Percentiles rank a stretch among this genome's conserved stretches.
These are phyloP conservation scores for Sonneratia caseolaris DNA, from an alignment of 345 rosid genomes.

Conservation along the genomic window DNA sequence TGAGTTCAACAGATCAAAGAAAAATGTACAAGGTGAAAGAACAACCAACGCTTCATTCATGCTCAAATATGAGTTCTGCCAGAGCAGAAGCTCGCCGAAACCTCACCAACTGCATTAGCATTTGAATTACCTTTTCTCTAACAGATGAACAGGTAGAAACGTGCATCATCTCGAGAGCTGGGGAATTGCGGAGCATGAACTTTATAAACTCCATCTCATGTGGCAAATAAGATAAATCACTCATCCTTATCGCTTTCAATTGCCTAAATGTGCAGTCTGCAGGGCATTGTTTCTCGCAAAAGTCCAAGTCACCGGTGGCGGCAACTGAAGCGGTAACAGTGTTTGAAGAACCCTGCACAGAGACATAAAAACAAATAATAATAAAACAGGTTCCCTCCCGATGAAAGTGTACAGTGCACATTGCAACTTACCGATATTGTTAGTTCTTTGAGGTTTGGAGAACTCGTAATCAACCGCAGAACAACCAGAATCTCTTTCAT, in stretches of 20 bases:
- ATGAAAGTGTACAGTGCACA: neutral
- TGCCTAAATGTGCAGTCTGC: slow-evolving; percentile 37
- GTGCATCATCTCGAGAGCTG: slow-evolving; percentile 44
- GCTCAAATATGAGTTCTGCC: slow-evolving; percentile 56
- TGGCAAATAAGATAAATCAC: slow-evolving; percentile 59
- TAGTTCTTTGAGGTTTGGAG: slow-evolving; percentile 74
- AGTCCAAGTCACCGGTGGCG: slow-evolving; percentile 45
- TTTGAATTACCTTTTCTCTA: slow-evolving; percentile 40
- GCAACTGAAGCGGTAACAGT: slow-evolving; percentile 27
- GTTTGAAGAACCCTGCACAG: slow-evolving; percentile 50
- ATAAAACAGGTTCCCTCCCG: neutral
- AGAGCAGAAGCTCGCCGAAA: slow-evolving; percentile 64
- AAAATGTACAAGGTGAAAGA: neutral
- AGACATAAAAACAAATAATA: neutral
- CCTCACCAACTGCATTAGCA: slow-evolving; percentile 63
- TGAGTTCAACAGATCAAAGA: neutral
- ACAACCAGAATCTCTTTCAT: slow-evolving; percentile 62
- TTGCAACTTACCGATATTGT: slow-evolving; percentile 55
- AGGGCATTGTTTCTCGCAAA: slow-evolving; percentile 49
- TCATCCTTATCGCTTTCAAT: slow-evolving; percentile 55
- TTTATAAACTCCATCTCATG: slow-evolving; percentile 77
- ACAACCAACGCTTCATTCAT: slow-evolving; percentile 23
- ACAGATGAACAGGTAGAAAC: slow-evolving; percentile 47
- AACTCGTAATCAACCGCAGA: slow-evolving; percentile 69
- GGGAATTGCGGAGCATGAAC: slow-evolving; percentile 65